Percentiles rank a stretch among this genome's conserved stretches.
Conservation (phyloP, 1,284 basidiomycete genomes). For the Ceratobasidium sp. region DNA sequence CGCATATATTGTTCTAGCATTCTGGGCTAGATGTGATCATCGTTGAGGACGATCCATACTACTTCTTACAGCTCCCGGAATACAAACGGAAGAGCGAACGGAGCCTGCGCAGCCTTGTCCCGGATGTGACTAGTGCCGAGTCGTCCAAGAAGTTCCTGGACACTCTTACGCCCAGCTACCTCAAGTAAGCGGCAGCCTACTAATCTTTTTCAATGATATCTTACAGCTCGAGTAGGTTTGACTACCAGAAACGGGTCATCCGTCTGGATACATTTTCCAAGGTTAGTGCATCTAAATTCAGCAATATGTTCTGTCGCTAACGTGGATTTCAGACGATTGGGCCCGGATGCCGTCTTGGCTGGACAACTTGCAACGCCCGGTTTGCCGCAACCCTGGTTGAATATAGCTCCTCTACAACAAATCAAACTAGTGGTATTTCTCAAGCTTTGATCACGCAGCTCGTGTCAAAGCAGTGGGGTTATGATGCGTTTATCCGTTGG, state of each 20-base stretch:
- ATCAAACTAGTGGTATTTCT: constrained; percentile 23
- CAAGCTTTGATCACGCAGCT: constrained; percentile 73
- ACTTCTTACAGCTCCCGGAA: constrained; percentile 73
- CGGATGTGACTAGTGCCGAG: constrained; percentile 28
- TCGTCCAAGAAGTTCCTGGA: constrained; percentile 61
- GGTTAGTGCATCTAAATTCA: constrained; percentile 56
- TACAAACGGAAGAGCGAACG: constrained; percentile 64
- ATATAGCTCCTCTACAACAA: constrained; percentile 13
- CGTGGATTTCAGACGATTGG: constrained; percentile 69
- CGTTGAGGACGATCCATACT: constrained; percentile 87
- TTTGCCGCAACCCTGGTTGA: constrained; percentile 68
- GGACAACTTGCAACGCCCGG: constrained; percentile 78
- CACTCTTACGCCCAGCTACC: constrained; percentile 74
- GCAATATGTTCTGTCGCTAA: background rate
- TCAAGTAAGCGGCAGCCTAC: constrained; percentile 63
- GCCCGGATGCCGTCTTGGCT: constrained; percentile 82
- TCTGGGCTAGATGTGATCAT: constrained; percentile 70
- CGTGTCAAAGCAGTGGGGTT: constrained; percentile 72
- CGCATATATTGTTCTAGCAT: constrained; percentile 29
- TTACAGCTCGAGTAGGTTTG: constrained; percentile 62
- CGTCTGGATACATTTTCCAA: constrained; percentile 86
- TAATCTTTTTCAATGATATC: constrained; percentile 27
- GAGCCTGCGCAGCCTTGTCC: constrained; percentile 50
- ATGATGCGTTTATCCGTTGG: constrained; percentile 82
- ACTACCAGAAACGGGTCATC: constrained; percentile 83